Conservation (phyloP, 108 stramenopile species). For the Nitzschia putrida region DNA sequence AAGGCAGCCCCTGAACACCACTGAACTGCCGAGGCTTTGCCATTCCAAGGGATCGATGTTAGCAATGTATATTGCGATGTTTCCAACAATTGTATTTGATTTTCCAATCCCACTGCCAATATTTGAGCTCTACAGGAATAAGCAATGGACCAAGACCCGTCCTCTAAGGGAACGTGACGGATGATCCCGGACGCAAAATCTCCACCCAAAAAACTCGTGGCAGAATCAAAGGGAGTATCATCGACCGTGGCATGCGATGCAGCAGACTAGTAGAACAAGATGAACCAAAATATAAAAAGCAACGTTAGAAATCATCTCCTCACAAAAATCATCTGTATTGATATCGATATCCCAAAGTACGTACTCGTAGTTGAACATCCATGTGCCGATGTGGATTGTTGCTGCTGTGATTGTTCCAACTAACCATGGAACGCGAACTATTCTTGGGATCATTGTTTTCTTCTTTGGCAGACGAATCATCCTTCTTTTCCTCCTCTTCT, state of each 20-base stretch:
- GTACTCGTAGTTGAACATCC: conserved; percentile 6
- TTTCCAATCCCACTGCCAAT: conserved; percentile 25
- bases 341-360: not conserved
- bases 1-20: conserved; percentile 21
- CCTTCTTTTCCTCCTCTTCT: too few relatives aligned
- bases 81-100: conserved; percentile 34
- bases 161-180: not conserved
- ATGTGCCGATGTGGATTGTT: conserved; percentile 10
- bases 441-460: too few relatives aligned
- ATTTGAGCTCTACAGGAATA: conserved; percentile 15
- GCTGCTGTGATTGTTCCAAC: too few relatives aligned
- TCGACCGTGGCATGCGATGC: not conserved
- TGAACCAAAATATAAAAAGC: not conserved
- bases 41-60: conserved; percentile 4
- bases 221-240: conserved; percentile 5
- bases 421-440: too few relatives aligned
- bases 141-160: conserved; percentile 27
- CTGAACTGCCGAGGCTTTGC: conserved; percentile 29
- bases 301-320: too few relatives aligned
- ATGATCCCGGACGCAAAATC: conserved; percentile 27
- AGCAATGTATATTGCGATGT: conserved; percentile 9
- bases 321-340: too few relatives aligned
- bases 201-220: conserved; percentile 12
- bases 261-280: not conserved
- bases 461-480: too few relatives aligned